Conservation (phyloP, 352 stramenopile species). For the Stramenopiles sp. region DNA sequence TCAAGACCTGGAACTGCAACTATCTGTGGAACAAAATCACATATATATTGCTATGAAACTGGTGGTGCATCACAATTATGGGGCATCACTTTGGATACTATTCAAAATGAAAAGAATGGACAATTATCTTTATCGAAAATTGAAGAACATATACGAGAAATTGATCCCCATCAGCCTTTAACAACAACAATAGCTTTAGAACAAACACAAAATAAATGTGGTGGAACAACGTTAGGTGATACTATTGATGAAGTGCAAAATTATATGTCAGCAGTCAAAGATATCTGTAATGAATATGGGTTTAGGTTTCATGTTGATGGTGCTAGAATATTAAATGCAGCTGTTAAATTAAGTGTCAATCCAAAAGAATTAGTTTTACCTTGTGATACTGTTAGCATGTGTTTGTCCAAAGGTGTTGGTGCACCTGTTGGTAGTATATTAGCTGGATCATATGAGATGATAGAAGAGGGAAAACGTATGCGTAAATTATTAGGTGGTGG, state of each 20-base stretch:
- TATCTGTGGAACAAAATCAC: slow-evolving; percentile 75
- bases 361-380: slow-evolving; percentile 46
- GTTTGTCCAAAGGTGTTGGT: slow-evolving; percentile 85
- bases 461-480: slow-evolving; percentile 55
- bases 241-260: no score
- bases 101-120: no score
- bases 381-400: slow-evolving; percentile 75
- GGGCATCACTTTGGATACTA: no score
- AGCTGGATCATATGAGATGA: slow-evolving; percentile 62
- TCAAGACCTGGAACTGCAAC: slow-evolving; percentile 62
- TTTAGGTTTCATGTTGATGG: slow-evolving; percentile 84
- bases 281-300: slow-evolving; percentile 38
- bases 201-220: no score
- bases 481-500: slow-evolving; percentile 86
- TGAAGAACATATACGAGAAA: no score
- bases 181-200: no score
- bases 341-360: slow-evolving; percentile 41
- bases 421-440: slow-evolving; percentile 77
- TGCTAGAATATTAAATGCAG: slow-evolving; percentile 82
- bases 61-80: slow-evolving; percentile 47
- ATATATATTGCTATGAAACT: slow-evolving; percentile 91
- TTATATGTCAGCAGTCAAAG: slow-evolving; percentile 25
- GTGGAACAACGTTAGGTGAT: no score
- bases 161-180: no score
- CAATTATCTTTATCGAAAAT: no score